Evolutionary conservation across 768 basidiomycete genomes (phyloP).

Genomic region (Tricholoma flavovirens): DNA sequence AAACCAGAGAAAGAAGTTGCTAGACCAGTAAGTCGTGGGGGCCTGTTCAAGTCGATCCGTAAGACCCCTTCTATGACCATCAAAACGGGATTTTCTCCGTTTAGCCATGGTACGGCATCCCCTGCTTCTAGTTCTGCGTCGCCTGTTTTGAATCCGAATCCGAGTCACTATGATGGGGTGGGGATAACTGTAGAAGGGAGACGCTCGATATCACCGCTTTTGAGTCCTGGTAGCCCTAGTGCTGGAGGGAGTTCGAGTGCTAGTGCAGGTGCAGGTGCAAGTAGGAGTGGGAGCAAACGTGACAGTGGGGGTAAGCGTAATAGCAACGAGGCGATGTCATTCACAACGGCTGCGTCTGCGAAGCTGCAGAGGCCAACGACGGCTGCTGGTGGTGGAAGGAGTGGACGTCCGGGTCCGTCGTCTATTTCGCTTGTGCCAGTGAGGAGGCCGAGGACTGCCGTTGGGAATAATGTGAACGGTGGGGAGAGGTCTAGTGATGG

Average conservation of each 20-base stretch:
- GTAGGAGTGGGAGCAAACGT: neutral
- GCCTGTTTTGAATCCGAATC: neutral
- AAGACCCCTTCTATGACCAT: slow-evolving; percentile 29
- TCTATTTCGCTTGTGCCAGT: slow-evolving; percentile 1
- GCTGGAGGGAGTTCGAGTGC: neutral
- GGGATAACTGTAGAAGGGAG: neutral
- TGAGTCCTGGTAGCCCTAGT: neutral
- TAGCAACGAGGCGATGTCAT: neutral
- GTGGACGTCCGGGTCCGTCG: neutral
- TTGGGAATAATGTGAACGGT: neutral
- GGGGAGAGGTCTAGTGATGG: slow-evolving; percentile 1
- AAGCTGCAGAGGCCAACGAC: neutral
- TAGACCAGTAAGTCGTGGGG: neutral
- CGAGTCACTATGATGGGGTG: neutral
- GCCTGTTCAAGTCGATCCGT: slow-evolving; percentile 26
- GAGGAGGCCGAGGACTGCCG: slow-evolving; percentile 1
- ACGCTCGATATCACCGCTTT: neutral
- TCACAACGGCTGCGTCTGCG: neutral
- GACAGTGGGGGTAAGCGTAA: neutral
- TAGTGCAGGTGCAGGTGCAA: neutral
- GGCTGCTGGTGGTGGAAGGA: neutral
- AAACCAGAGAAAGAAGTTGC: neutral
- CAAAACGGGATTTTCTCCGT: neutral
- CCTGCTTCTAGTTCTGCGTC: neutral
- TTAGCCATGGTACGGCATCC: neutral